Evolutionary conservation across 2,329 filamentous ascomycete genomes (phyloP).

Genomic region (Apiospora arundinis): DNA sequence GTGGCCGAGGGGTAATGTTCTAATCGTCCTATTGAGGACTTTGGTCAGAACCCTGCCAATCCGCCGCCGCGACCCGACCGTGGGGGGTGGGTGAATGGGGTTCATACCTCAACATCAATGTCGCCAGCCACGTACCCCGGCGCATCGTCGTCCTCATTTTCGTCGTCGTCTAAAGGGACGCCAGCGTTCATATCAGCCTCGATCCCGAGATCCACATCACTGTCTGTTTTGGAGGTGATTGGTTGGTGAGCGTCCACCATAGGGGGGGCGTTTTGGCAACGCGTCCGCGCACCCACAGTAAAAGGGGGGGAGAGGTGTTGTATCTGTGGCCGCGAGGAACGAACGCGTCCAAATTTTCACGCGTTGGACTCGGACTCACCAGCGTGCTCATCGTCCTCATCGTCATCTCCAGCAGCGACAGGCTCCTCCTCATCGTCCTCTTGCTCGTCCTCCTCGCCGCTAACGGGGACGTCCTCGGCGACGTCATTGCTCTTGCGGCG

Average conservation of each 20-base stretch:
- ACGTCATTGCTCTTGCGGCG: constrained; percentile 34
- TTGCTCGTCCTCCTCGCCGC: constrained; percentile 38
- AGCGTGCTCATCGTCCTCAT: constrained; percentile 31
- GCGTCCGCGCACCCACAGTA: constrained; percentile 8
- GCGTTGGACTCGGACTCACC: constrained; percentile 20
- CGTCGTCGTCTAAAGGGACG: constrained; percentile 29
- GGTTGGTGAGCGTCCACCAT: constrained; percentile 23
- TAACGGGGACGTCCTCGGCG: constrained; percentile 26
- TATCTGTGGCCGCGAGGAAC: neutral
- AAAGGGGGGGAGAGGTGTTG: neutral
- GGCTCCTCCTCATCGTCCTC: constrained; percentile 31
- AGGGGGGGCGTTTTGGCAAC: constrained; percentile 12
- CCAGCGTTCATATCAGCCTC: constrained; percentile 33
- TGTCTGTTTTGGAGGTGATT: constrained; percentile 13
- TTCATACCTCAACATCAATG: constrained; percentile 32
- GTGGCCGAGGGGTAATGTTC: constrained; percentile 30
- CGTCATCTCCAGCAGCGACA: constrained; percentile 29
- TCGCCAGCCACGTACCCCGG: constrained; percentile 14
- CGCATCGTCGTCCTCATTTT: constrained; percentile 26
- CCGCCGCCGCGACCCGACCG: neutral
- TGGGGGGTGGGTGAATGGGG: neutral
- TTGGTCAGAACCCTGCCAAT: constrained; percentile 33
- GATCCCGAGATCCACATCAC: constrained; percentile 29
- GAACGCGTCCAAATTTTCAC: neutral
- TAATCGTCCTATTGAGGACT: constrained; percentile 40